Percentiles rank a stretch among this genome's conserved stretches.
Conservation (phyloP, 495 filamentous ascomycete genomes). For the Venustampulla echinocandica region DNA sequence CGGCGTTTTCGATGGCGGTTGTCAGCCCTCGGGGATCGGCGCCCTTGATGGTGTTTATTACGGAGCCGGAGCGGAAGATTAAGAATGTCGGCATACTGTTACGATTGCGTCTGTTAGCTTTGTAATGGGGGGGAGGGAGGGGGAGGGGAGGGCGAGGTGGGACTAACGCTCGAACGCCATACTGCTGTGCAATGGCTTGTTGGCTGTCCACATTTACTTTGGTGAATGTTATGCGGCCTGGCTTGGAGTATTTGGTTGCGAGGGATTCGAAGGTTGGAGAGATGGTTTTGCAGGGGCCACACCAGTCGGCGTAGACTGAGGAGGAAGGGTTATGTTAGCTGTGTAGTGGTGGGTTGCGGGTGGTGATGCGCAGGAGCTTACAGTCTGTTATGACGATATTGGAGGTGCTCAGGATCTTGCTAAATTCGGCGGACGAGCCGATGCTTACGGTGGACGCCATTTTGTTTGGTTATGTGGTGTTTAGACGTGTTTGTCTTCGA, state of each 20-base stretch:
- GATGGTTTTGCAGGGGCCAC: slow-evolving; percentile 49
- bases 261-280: slow-evolving; percentile 42
- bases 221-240: slow-evolving; percentile 37
- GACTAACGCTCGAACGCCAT: slow-evolving; percentile 36
- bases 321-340: no score
- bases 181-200: slow-evolving; percentile 35
- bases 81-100: slow-evolving; percentile 67
- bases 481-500: not conserved
- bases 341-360: slow-evolving; percentile 1
- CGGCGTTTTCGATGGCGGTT: slow-evolving; percentile 68
- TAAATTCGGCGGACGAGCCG: slow-evolving; percentile 25
- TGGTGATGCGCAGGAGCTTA: slow-evolving; percentile 13
- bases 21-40: slow-evolving; percentile 68
- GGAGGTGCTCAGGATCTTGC: slow-evolving; percentile 22
- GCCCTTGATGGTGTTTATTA: slow-evolving; percentile 66
- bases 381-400: slow-evolving; percentile 28
- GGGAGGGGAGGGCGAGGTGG: not conserved
- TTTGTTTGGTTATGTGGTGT: slow-evolving; percentile 1
- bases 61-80: slow-evolving; percentile 65
- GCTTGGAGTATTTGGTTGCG: slow-evolving; percentile 33
- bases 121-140: not conserved
- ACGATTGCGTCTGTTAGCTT: slow-evolving; percentile 2
- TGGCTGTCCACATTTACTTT: slow-evolving; percentile 45
- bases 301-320: slow-evolving; percentile 51
- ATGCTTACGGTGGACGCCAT: slow-evolving; percentile 22